These are phyloP conservation scores for Lasiosphaeria hispida DNA, from an alignment of 495 filamentous ascomycete genomes.

Conservation along the genomic window DNA sequence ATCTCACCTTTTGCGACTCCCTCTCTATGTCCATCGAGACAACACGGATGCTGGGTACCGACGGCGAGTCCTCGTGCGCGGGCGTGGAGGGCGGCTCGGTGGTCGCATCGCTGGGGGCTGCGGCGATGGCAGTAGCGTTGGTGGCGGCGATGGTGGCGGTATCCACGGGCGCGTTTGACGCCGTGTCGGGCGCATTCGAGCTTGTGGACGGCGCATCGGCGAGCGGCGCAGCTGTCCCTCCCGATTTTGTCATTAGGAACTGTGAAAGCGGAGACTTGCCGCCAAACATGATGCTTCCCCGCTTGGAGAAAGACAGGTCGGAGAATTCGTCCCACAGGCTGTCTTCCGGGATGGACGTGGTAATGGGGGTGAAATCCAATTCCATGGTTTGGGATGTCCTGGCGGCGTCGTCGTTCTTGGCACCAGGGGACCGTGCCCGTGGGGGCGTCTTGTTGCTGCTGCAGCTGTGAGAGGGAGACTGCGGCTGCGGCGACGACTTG, in stretches of 20 bases:
- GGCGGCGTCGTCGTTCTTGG: conserved; percentile 24
- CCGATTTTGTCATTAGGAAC: conserved; percentile 11
- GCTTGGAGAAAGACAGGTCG: conserved; percentile 53
- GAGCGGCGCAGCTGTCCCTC: not conserved
- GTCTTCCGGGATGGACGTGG: conserved; percentile 52
- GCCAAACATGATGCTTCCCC: conserved; percentile 65
- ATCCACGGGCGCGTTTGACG: not conserved
- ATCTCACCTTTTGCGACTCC: conserved; percentile 82
- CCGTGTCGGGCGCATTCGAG: not conserved
- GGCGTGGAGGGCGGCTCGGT: conserved; percentile 9
- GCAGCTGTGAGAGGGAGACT: conserved; percentile 19
- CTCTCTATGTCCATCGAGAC: conserved; percentile 79
- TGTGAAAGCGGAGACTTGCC: conserved; percentile 38
- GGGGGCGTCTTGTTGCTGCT: conserved; percentile 22
- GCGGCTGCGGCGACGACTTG: no score
- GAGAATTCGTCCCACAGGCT: conserved; percentile 50
- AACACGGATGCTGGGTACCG: conserved; percentile 48
- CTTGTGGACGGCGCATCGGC: not conserved
- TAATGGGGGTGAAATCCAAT: conserved; percentile 42
- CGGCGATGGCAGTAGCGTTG: not conserved
- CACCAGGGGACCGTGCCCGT: conserved; percentile 23
- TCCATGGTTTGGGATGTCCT: conserved; percentile 15
- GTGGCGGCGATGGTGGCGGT: not conserved
- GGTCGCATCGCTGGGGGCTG: conserved; percentile 1
- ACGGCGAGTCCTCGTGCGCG: conserved; percentile 18